phyloP scores from a whole-genome alignment of 345 rosid genomes.

The rapeseed (Brassica napus) region DNA sequence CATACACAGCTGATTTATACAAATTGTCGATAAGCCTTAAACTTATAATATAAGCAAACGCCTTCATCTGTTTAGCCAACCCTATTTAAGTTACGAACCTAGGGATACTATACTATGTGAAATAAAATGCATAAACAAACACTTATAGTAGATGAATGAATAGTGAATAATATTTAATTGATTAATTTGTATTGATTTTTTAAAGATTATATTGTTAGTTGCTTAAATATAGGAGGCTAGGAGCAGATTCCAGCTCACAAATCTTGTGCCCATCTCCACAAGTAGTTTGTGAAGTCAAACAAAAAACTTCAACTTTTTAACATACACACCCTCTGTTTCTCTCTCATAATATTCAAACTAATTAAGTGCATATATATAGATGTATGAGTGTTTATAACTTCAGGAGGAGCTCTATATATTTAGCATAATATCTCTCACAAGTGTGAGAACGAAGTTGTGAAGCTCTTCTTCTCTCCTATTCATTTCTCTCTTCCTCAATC shows the following conservation, averaged over 20 bases:
- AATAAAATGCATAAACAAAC: conserved; percentile 1
- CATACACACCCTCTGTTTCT: not conserved
- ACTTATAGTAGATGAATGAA: not conserved
- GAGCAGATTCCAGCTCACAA: conserved; percentile 34
- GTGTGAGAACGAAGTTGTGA: conserved; percentile 15
- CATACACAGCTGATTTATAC: not conserved
- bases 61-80: not conserved
- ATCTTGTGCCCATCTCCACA: conserved; percentile 33
- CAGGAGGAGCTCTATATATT: conserved; percentile 24
- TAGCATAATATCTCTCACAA: conserved; percentile 13
- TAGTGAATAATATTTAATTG: not conserved
- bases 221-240: conserved; percentile 8
- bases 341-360: conserved; percentile 30
- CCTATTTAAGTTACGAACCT: not conserved
- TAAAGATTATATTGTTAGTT: not conserved
- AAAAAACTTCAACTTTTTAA: conserved; percentile 29
- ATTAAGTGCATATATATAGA: not conserved
- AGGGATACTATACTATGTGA: not conserved
- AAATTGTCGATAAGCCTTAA: not conserved
- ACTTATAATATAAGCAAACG: not conserved
- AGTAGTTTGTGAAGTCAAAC: conserved; percentile 41
- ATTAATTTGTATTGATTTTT: not conserved
- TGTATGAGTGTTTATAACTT: not conserved
- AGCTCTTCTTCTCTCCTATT: conserved; percentile 27
- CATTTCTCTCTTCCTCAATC: not conserved